These are phyloP conservation scores for Bassia scoparia DNA, from an alignment of 148 eudicot genomes.

Conservation along the genomic window DNA sequence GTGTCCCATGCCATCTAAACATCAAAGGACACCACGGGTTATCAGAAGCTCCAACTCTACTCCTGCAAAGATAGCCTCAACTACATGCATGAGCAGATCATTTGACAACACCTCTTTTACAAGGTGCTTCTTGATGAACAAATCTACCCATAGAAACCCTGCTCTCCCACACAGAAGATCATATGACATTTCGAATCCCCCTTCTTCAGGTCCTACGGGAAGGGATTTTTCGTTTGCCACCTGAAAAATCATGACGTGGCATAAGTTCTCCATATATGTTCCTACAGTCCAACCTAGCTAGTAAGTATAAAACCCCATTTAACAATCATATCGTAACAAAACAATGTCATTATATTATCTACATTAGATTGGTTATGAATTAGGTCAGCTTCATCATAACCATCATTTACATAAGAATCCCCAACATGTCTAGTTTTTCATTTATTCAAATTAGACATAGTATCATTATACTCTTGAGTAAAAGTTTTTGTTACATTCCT, in stretches of 20 bases:
- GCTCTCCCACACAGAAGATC: slow-evolving; percentile 78
- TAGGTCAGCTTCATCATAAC: neutral
- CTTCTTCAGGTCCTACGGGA: slow-evolving; percentile 79
- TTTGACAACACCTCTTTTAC: slow-evolving; percentile 43
- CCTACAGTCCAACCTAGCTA: neutral
- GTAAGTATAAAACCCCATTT: neutral
- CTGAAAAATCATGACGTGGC: slow-evolving; percentile 27
- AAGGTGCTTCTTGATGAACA: slow-evolving; percentile 55
- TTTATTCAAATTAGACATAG: too few relatives aligned
- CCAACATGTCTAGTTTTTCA: too few relatives aligned
- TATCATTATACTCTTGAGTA: too few relatives aligned
- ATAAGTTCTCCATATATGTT: neutral
- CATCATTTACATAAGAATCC: neutral
- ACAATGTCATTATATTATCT: too few relatives aligned
- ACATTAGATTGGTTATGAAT: neutral
- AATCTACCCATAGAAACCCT: slow-evolving; percentile 76
- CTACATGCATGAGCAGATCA: slow-evolving; percentile 56
- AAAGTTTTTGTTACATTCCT: too few relatives aligned
- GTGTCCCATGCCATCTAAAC: slow-evolving; percentile 85
- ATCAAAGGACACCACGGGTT: slow-evolving; percentile 54
- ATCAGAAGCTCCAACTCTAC: slow-evolving; percentile 67
- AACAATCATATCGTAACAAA: neutral
- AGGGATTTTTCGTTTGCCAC: slow-evolving; percentile 72
- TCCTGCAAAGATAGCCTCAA: slow-evolving; percentile 66
- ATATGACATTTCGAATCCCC: slow-evolving; percentile 86